Base-by-base conservation (phyloP, 257 asterid species). In the Solanum chiquidenum region DNA sequence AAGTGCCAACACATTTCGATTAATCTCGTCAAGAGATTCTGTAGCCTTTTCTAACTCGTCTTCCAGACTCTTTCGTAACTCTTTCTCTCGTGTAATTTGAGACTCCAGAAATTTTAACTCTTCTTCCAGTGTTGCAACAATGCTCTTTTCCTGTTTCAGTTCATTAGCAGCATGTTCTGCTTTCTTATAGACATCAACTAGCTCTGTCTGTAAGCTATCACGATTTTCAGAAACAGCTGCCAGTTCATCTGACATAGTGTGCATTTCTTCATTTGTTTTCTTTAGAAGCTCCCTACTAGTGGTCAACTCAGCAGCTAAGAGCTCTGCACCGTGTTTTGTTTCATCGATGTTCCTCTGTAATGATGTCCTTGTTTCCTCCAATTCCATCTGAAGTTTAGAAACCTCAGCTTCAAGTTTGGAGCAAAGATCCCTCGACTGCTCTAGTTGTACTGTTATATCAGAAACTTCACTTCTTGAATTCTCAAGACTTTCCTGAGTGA, bases 1-100 rank as follows among this genome's bases (percentile, higher is more conserved):
- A 42, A 95, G 91, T 35, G 79, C 86, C 55, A 90, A 40, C 2
- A 90, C 91, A 27, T 90, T 93, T 52, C 49, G 90, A 72, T 93
- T 97, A 85, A 94, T 90, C 89, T 91, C 96, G 5, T 91, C 92
- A 2, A 95, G 93, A 80, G 96, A 93, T 90, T 90, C 93, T 23
- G 92, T 89, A n/a, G 94, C 92, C 88, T 89, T 93, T 46, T 91
- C 93, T 87, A 95, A 60, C 73, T 94, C 95, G 23, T 64, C 87
- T 90, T 95, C 95, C 62, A 97, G 92, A 55, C 87, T 88, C 75
- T 89, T 91, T 9, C 94, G 91, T 4, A 88, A 90, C 91, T 93
- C 96, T 52, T 49, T 88, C 64, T 93, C 95, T 89, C 89, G 88
- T 42, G 83, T 86, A 44, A 87, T 66, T 66, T 91, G 93, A 12